Base-by-base conservation (phyloP, 2,329 filamentous ascomycete species). In the Lasiodiplodia sp. region DNA sequence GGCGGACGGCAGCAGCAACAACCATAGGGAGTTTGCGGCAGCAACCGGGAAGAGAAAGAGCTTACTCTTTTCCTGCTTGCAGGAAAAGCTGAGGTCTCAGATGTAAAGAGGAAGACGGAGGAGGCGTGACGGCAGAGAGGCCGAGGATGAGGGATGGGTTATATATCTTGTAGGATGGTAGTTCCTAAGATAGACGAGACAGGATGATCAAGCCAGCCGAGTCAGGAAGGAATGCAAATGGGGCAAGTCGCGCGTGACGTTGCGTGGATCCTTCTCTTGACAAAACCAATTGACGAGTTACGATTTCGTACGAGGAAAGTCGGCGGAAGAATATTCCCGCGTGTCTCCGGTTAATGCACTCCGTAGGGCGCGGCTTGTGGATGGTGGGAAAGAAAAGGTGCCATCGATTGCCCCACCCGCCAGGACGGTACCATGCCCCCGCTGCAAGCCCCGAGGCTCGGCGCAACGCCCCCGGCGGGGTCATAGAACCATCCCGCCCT, bases 281-380 rank as follows among this genome's bases (percentile, higher is more conserved):
- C 18, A 37, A 16, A 14, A 2, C 40, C 21, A 49, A 47, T 18
- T 18, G n/a, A 44, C 40, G 56, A 23, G 25, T n/a, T 25, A 18
- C 14, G 21, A 40, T 23, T 25, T 37, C 34, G 21, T 11, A 40
- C 21, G 38, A 16, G 40, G 23, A 25, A 3, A 11, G 18, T 64
- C 60, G 28, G 31, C 60, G 60, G 60, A 64, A 64, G 47, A 64
- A 64, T 49, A 64, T 38, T 64, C 7, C 60, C 47, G 60, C 60
- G 60, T 52, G 25, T 49, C n/a, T 21, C 14, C 38, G 37, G 57
- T 31, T 52, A 18, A 64, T 64, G 60, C 47, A 64, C 11, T 52
- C 28, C 44, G 60, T 34, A 51, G 60, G 60, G 60, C 60, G 44
- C 14, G 25, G 23, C 8, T n/a, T 25, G 18, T 51, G 56, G 56